These are phyloP conservation scores for Dalbergia cultrata DNA, from an alignment of 306 rosid genomes.

Conservation along the genomic window DNA sequence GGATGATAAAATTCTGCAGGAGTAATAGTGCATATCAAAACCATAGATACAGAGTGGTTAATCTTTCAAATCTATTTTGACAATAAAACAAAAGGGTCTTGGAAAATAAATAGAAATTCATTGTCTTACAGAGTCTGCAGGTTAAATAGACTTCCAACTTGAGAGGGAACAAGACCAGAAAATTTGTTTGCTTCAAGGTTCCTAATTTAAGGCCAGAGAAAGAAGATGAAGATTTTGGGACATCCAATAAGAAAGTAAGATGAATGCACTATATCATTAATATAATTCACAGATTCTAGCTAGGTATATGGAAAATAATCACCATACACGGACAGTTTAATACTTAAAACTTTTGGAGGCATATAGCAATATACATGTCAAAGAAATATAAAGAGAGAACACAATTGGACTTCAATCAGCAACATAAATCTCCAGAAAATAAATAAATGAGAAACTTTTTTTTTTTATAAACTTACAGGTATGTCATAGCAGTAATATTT, in stretches of 20 bases:
- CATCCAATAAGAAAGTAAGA: conserved; percentile 26
- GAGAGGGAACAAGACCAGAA: conserved; percentile 71
- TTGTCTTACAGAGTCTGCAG: conserved; percentile 69
- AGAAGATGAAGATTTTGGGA: background rate
- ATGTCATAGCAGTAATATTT: conserved; percentile 64
- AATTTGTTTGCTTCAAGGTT: conserved; percentile 83
- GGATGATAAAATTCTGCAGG: conserved; percentile 76
- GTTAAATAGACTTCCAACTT: conserved; percentile 73
- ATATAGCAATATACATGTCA: conserved; percentile 28
- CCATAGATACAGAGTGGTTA: conserved; percentile 25
- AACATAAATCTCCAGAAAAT: conserved; percentile 27
- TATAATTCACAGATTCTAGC: background rate
- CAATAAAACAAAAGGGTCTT: conserved; percentile 9
- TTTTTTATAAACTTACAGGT: conserved; percentile 63
- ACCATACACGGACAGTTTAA: conserved; percentile 11
- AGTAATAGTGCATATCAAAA: conserved; percentile 34
- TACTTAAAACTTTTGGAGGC: background rate
- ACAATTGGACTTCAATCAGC: conserved; percentile 33
- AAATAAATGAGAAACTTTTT: background rate
- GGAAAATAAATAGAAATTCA: conserved; percentile 32
- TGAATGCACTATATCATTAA: conserved; percentile 21
- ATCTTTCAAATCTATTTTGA: conserved; percentile 30
- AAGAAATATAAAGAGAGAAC: conserved; percentile 27
- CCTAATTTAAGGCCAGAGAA: conserved; percentile 53
- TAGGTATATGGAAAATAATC: conserved; percentile 15